phyloP scores from a whole-genome alignment of 2,329 filamentous ascomycete species.

The Trichophyton schoenleinii region DNA sequence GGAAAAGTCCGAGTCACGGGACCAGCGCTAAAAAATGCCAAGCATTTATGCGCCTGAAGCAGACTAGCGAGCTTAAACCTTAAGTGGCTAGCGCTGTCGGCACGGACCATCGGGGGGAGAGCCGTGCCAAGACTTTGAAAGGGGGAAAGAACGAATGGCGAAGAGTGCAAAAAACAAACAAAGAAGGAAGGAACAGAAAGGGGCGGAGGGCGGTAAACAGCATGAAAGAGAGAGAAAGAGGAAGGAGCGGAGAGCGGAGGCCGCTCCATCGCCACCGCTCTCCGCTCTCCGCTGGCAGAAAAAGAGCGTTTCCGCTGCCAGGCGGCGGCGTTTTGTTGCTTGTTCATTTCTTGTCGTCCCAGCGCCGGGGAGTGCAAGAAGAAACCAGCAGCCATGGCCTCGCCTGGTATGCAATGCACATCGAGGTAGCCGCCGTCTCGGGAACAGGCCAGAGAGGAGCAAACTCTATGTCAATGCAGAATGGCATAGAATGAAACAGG shows the following conservation, averaged over 20 bases:
- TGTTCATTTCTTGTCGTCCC: too few species aligned
- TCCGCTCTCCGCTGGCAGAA: too few species aligned
- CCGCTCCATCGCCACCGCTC: not conserved
- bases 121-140: not conserved
- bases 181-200: not conserved
- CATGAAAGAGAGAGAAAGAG: not conserved
- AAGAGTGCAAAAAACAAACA: not conserved
- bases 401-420: not conserved
- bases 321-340: too few species aligned
- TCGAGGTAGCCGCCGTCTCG: not conserved
- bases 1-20: not conserved
- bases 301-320: too few species aligned
- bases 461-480: not conserved
- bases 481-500: not conserved
- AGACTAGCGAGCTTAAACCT: not conserved
- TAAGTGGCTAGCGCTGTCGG: not conserved
- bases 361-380: too few species aligned
- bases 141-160: not conserved
- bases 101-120: not conserved
- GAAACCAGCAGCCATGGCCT: too few species aligned
- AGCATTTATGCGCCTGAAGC: not conserved
- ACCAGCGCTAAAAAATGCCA: not conserved
- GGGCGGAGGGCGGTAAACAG: not conserved
- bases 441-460: not conserved
- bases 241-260: not conserved